Percentiles rank a stretch among this genome's conserved stretches.
These are phyloP conservation scores for Haemoproteus tartakovskyi DNA, from an alignment of 169 alveolate species.

Conservation along the genomic window DNA sequence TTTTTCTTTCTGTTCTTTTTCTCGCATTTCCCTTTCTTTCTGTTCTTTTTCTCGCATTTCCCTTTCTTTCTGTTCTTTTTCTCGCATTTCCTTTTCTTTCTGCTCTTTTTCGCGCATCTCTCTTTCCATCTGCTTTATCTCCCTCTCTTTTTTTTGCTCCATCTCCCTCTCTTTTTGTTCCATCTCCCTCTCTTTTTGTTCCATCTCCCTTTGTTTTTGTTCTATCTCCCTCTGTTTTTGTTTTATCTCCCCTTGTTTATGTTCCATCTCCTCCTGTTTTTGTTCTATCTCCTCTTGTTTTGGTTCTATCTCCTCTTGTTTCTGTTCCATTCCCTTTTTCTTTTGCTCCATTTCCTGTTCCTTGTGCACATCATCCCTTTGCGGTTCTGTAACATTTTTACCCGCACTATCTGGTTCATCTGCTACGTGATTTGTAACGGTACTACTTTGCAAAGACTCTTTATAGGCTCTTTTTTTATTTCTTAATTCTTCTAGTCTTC, in stretches of 20 bases:
- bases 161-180: not conserved
- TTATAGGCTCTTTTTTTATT: slow-evolving; percentile 11
- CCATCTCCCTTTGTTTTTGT: not conserved
- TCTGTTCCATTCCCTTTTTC: not conserved
- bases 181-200: not conserved
- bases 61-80: not conserved
- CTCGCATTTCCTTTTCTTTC: not conserved
- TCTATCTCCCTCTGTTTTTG: not conserved
- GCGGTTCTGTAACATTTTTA: no score
- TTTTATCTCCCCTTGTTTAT: not conserved
- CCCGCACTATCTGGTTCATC: not conserved
- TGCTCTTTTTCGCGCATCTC: not conserved
- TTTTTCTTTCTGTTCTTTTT: not conserved
- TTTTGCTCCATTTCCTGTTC: no score
- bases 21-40: not conserved
- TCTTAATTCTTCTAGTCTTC: slow-evolving; percentile 37
- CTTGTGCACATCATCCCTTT: no score
- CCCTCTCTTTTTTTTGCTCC: not conserved
- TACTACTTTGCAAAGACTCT: not conserved
- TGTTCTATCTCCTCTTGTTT: not conserved
- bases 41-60: slow-evolving; percentile 1
- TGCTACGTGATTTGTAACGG: not conserved
- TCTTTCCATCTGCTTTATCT: not conserved
- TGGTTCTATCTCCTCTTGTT: not conserved
- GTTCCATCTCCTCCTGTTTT: not conserved